These are phyloP conservation scores for Iris macrosiphon DNA, from an alignment of 106 monocot genomes.

Conservation along the genomic window DNA sequence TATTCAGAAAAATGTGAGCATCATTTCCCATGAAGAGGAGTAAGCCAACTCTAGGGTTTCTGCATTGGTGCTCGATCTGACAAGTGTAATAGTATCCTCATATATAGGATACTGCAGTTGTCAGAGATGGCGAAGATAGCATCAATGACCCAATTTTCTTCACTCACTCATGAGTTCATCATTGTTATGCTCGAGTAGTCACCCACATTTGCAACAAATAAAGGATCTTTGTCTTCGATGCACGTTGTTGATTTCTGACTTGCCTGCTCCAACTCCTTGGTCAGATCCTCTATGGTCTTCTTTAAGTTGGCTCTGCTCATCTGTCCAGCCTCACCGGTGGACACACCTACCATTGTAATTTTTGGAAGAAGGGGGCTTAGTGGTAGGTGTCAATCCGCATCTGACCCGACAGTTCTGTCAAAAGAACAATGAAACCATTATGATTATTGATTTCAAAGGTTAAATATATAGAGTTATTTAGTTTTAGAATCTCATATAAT, in stretches of 20 bases:
- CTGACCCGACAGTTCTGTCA: neutral
- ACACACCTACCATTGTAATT: slow-evolving; percentile 90
- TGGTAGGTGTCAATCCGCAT: slow-evolving; percentile 10
- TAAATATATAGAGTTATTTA: no score
- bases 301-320: slow-evolving; percentile 69
- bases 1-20: no score
- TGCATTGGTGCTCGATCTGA: no score
- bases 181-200: slow-evolving; percentile 76
- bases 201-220: slow-evolving; percentile 92
- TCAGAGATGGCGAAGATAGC: no score
- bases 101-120: no score
- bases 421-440: neutral
- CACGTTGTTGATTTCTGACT: slow-evolving; percentile 15
- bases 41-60: no score
- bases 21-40: no score
- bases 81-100: no score
- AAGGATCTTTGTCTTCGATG: slow-evolving; percentile 59
- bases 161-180: slow-evolving; percentile 25
- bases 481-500: no score
- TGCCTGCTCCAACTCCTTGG: slow-evolving; percentile 67
- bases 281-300: slow-evolving; percentile 79
- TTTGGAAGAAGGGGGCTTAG: slow-evolving; percentile 77
- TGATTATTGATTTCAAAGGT: no score
- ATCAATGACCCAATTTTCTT: neutral
- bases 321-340: slow-evolving; percentile 60